Base-by-base conservation (phyloP, 1,139 yeast species). In the Zygoascus hellenicus region DNA sequence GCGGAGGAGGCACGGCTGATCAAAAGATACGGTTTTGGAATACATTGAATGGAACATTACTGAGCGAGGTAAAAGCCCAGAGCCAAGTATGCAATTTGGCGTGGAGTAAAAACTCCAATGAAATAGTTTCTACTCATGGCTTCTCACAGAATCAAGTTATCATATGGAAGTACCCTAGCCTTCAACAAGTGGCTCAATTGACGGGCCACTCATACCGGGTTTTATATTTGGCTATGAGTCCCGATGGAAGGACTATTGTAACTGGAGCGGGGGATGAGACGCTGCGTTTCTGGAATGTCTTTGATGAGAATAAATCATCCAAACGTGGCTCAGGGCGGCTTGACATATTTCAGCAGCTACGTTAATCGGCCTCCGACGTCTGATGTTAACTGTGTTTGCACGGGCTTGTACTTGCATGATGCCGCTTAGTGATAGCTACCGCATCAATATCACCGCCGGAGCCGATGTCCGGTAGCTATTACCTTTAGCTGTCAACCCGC, bases 231-330 rank as follows among this genome's bases (percentile, higher is more conserved):
- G 80, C 96, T 2, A 74, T 92, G 69, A 84, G 95, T n/a, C 96
- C 97, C 0, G 97, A 92, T 66, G 98, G 98, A 1, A 90, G 87
- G 54, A 88, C 97, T 0, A 84, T 92, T n/a, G 98, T 92, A 2
- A 90, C 98, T 0, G 99, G 98, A 0, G 97, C 98, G 1, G 98
- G 98, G 1, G 99, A 92, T 67, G 98, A 94, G 65, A 92, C 98
- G 0, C 69, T 92, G 50, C 68, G 97, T 57, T 87, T 89, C 60
- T 90, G 97, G 97, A 87, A 86, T 58, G 83, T 88, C 1, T 89
- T 87, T 67, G 95, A 86, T 52, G 87, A 83, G 64, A 79, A 76
- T 51, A 81, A 77, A 60, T 68, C 72, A 38, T 81, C 76, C 51
- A 38, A 32, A 11, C 26, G 34, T 14, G 69, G 80, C 9, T 80